Conservation (phyloP, 2,329 filamentous ascomycete genomes). For the Fulvia fulva region DNA sequence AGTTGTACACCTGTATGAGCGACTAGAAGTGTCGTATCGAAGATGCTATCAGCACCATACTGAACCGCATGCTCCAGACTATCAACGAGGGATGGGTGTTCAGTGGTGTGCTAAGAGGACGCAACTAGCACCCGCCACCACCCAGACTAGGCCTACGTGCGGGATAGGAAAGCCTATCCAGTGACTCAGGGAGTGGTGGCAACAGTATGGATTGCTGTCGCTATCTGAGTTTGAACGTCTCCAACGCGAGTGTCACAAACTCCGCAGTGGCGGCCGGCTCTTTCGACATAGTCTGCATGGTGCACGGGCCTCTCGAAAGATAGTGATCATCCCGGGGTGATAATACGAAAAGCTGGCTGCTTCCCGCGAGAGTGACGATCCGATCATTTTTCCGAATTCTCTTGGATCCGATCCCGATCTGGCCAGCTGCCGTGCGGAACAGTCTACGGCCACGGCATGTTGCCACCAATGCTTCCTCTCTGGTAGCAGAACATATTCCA, state of each 20-base stretch:
- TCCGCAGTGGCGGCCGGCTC: not conserved
- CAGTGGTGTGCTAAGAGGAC: no score
- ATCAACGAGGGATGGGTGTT: no score
- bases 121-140: no score
- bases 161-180: no score
- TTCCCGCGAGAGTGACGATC: not conserved
- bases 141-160: no score
- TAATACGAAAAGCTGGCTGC: not conserved
- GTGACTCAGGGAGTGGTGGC: no score
- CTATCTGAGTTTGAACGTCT: not conserved
- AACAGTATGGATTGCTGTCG: no score
- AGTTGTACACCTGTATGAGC: no score
- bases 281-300: not conserved
- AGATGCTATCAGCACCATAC: no score
- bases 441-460: not conserved
- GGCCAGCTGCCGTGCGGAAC: not conserved
- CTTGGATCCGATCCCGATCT: not conserved
- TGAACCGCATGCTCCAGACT: no score
- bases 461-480: not conserved
- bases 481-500: not conserved
- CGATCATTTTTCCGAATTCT: not conserved
- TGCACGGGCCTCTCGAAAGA: not conserved
- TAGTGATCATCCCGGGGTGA: not conserved
- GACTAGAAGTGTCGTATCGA: no score
- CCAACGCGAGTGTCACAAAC: not conserved